Percentiles rank a stretch among this genome's conserved stretches.
phyloP scores from a whole-genome alignment of 306 rosid genomes.

The Cyclanthera cordifolia region DNA sequence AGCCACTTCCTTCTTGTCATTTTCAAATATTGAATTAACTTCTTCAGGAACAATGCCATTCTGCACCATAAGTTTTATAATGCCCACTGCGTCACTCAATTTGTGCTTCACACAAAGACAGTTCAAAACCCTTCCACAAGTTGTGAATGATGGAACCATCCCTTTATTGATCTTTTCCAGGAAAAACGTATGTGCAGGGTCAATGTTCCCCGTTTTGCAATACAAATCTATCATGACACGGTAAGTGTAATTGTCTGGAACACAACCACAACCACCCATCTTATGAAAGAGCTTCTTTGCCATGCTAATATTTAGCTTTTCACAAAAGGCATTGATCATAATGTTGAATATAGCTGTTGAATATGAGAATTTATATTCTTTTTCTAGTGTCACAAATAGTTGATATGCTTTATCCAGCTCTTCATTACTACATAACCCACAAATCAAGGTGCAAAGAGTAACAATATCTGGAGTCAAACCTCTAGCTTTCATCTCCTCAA shows the following conservation, averaged over 20 bases:
- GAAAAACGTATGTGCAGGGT: conserved; percentile 46
- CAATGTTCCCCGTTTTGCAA: conserved; percentile 58
- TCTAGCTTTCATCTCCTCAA: conserved; percentile 46
- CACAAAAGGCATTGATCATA: conserved; percentile 52
- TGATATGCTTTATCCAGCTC: conserved; percentile 61
- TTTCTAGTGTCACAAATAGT: conserved; percentile 40
- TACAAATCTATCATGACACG: conserved; percentile 71
- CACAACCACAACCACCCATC: conserved; percentile 39
- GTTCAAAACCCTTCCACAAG: conserved; percentile 71
- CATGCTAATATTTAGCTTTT: conserved; percentile 44
- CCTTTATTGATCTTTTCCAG: conserved; percentile 48
- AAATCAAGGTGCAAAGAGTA: conserved; percentile 55
- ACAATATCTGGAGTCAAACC: conserved; percentile 58
- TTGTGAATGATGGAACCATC: conserved; percentile 48
- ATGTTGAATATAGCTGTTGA: conserved; percentile 67
- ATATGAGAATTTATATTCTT: conserved; percentile 33
- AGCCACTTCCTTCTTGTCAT: conserved; percentile 67
- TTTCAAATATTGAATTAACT: conserved; percentile 63
- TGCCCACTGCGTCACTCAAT: conserved; percentile 57
- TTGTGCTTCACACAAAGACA: conserved; percentile 56
- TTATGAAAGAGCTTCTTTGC: conserved; percentile 46
- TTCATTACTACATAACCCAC: conserved; percentile 50
- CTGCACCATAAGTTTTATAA: conserved; percentile 61
- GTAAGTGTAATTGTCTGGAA: conserved; percentile 60
- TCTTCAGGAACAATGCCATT: conserved; percentile 64